Evolutionary conservation across 2,329 filamentous ascomycete species (phyloP).

Genomic region (Diaporthe sp.): DNA sequence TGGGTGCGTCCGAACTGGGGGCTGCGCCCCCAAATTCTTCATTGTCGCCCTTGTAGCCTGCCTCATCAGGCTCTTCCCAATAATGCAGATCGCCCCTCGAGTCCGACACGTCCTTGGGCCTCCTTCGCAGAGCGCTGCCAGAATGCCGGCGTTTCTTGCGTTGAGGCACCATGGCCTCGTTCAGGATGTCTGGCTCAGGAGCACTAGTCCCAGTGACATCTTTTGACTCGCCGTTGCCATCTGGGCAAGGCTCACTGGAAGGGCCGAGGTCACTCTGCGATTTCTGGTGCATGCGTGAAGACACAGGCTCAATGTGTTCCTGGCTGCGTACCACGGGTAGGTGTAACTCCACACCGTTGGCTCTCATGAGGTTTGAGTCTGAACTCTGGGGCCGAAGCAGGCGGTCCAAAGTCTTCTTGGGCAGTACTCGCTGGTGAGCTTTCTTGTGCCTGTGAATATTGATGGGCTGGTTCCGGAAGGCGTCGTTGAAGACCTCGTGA

Average conservation of each 20-base stretch:
- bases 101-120: conserved; percentile 79
- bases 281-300: conserved; percentile 42
- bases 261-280: conserved; percentile 47
- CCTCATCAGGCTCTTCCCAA: conserved; percentile 90
- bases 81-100: conserved; percentile 87
- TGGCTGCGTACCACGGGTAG: conserved; percentile 23
- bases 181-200: conserved; percentile 71
- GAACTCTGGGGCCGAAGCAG: conserved; percentile 61
- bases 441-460: conserved; percentile 83
- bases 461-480: conserved; percentile 87
- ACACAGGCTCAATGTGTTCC: conserved; percentile 6
- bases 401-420: conserved; percentile 64
- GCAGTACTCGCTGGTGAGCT: conserved; percentile 77
- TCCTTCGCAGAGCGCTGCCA: conserved; percentile 83
- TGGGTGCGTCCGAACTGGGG: conserved; percentile 32
- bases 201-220: conserved; percentile 76
- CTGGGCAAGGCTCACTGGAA: conserved; percentile 48
- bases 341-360: conserved; percentile 31
- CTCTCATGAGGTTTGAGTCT: conserved; percentile 55
- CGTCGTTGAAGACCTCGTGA: conserved; percentile 93
- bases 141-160: conserved; percentile 82
- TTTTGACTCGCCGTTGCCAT: conserved; percentile 58
- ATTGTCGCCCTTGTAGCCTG: conserved; percentile 80
- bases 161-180: conserved; percentile 57
- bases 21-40: conserved; percentile 53